A percentile compares a stretch with the other conserved stretches of the same genome.
Evolutionary conservation across 441 rosid species (phyloP).

Genomic region (Isatis lusitanica): DNA sequence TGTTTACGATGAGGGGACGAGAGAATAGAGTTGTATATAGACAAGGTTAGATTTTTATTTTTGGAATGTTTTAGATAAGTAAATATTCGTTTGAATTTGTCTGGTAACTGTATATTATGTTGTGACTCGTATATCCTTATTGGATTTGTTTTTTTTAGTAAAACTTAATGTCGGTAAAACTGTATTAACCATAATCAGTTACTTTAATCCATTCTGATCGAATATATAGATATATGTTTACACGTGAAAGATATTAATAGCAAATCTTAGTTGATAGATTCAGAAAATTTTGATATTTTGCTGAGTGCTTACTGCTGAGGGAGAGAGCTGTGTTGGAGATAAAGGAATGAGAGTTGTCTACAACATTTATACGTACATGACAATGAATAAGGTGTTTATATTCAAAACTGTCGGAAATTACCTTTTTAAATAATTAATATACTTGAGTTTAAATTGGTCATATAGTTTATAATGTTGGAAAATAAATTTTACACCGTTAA

Average conservation of each 20-base stretch:
- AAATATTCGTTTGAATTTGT: neutral
- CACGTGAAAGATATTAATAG: neutral
- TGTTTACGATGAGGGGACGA: neutral
- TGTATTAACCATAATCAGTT: conserved; percentile 1
- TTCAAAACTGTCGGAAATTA: no score
- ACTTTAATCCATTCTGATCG: neutral
- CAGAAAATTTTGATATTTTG: no score
- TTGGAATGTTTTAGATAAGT: neutral
- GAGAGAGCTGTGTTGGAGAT: neutral
- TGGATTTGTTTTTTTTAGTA: neutral
- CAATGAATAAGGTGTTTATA: neutral
- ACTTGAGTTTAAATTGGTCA: no score
- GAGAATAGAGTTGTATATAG: neutral
- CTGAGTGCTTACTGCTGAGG: no score
- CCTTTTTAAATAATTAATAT: no score
- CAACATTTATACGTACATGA: no score
- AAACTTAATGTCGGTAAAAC: neutral
- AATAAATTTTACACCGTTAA: no score
- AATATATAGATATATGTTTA: neutral
- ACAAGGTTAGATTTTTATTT: neutral
- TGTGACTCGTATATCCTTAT: neutral
- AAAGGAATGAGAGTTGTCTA: no score
- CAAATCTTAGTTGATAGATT: neutral
- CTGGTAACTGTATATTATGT: neutral
- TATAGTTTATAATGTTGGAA: neutral